Percentiles rank a stretch among this genome's conserved stretches.
These are phyloP conservation scores for Oxytropis ochrocephala DNA, from an alignment of 306 rosid genomes.

Conservation along the genomic window DNA sequence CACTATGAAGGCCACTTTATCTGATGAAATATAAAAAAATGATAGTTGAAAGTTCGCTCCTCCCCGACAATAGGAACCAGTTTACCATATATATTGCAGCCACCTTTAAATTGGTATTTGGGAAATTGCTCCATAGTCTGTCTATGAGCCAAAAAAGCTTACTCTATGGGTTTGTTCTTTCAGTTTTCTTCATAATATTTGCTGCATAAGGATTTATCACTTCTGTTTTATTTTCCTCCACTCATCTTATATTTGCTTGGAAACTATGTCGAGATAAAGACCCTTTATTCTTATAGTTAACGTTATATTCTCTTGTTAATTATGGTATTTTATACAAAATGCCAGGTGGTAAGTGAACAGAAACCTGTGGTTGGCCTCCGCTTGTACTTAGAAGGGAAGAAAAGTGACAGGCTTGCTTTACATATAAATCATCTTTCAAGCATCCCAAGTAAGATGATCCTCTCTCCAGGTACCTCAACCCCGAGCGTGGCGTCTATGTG, in stretches of 20 bases:
- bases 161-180: background rate
- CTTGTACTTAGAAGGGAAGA: conserved; percentile 77
- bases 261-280: background rate
- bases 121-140: no score
- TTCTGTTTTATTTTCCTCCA: background rate
- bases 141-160: background rate
- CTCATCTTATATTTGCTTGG: background rate
- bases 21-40: background rate
- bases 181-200: background rate
- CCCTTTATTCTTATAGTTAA: background rate
- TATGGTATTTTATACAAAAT: conserved; percentile 17
- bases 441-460: conserved; percentile 69
- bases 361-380: conserved; percentile 95
- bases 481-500: conserved; percentile 37
- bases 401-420: conserved; percentile 64
- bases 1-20: no score
- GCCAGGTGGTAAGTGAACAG: conserved; percentile 66
- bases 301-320: conserved; percentile 6
- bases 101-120: background rate
- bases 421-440: conserved; percentile 88
- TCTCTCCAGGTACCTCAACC: conserved; percentile 33
- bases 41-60: background rate
- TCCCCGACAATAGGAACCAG: background rate
- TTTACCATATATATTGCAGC: background rate
- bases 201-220: conserved; percentile 1